A percentile compares a stretch with the other conserved stretches of the same genome.
phyloP scores from a whole-genome alignment of 352 stramenopile species.

The Phytophthora pluvialis region DNA sequence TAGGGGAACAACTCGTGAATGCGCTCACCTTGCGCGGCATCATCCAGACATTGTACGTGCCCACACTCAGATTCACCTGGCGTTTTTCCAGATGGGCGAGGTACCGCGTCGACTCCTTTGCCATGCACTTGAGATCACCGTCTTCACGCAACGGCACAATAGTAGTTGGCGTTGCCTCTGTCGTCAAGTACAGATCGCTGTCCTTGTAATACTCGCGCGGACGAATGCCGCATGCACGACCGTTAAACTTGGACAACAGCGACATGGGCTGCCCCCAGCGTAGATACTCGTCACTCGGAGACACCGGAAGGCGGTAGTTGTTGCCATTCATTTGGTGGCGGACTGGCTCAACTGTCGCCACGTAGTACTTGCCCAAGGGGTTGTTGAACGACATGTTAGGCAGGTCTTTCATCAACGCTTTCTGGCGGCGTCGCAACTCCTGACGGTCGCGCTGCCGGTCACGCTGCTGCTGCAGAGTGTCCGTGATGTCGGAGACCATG shows the following conservation, averaged over 20 bases:
- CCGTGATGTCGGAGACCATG: slow-evolving; percentile 45
- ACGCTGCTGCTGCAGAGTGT: slow-evolving; percentile 51
- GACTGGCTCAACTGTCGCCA: slow-evolving; percentile 55
- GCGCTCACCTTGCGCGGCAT: slow-evolving; percentile 78
- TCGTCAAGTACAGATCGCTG: slow-evolving; percentile 76
- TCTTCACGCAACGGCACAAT: slow-evolving; percentile 75
- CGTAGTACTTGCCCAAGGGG: slow-evolving; percentile 62
- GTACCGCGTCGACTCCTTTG: slow-evolving; percentile 71
- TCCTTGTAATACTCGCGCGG: slow-evolving; percentile 84
- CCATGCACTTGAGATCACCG: slow-evolving; percentile 69
- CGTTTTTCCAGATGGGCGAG: slow-evolving; percentile 67
- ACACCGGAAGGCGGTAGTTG: slow-evolving; percentile 35
- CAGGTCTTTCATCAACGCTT: slow-evolving; percentile 67
- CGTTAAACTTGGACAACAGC: slow-evolving; percentile 62
- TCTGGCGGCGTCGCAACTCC: slow-evolving; percentile 53
- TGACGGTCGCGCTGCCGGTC: slow-evolving; percentile 55
- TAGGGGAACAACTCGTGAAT: slow-evolving; percentile 71
- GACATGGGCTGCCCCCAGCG: slow-evolving; percentile 74
- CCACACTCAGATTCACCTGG: slow-evolving; percentile 60
- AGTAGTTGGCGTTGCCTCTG: slow-evolving; percentile 56
- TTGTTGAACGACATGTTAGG: slow-evolving; percentile 82
- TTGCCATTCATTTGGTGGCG: slow-evolving; percentile 42
- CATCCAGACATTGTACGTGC: slow-evolving; percentile 89
- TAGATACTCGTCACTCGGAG: slow-evolving; percentile 46
- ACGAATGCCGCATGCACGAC: slow-evolving; percentile 60